Conservation (phyloP, 345 rosid species). For the Lumnitzera littorea region DNA sequence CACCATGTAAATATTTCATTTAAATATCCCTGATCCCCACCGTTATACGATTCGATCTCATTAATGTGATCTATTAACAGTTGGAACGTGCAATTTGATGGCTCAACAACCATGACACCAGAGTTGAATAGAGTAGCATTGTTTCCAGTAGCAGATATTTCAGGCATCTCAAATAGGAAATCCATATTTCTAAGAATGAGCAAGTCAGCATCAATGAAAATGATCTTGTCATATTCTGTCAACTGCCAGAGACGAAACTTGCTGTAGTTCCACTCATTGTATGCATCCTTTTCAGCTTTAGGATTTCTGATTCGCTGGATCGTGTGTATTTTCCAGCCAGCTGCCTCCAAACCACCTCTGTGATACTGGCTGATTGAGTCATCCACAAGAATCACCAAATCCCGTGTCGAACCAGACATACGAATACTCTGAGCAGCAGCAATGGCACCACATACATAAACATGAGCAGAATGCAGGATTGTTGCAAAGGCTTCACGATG, state of each 20-base stretch:
- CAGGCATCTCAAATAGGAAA: conserved; percentile 83
- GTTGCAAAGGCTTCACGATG: conserved; percentile 80
- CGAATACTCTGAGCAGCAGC: conserved; percentile 83
- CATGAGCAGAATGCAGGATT: conserved; percentile 76
- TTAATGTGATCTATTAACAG: conserved; percentile 76
- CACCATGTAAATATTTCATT: conserved; percentile 97
- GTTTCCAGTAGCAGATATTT: conserved; percentile 75
- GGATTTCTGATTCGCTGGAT: conserved; percentile 84
- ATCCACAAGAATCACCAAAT: conserved; percentile 82
- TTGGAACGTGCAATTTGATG: conserved; percentile 77
- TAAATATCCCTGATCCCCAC: conserved; percentile 89
- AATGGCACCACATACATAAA: conserved; percentile 86
- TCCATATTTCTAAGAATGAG: conserved; percentile 81
- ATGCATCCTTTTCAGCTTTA: conserved; percentile 64
- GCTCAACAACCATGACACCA: conserved; percentile 81
- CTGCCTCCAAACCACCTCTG: conserved; percentile 65
- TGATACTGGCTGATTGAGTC: conserved; percentile 59
- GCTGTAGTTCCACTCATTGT: conserved; percentile 91
- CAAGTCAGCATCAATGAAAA: conserved; percentile 84
- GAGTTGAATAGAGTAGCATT: conserved; percentile 78
- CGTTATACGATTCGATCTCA: conserved; percentile 81
- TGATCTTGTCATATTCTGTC: conserved; percentile 75
- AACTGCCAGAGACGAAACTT: conserved; percentile 93
- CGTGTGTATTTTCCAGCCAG: conserved; percentile 79
- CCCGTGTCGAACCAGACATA: conserved; percentile 82